Evolutionary conservation across 1,284 basidiomycete species (phyloP).

Genomic region (Ceratobasidium sp.): DNA sequence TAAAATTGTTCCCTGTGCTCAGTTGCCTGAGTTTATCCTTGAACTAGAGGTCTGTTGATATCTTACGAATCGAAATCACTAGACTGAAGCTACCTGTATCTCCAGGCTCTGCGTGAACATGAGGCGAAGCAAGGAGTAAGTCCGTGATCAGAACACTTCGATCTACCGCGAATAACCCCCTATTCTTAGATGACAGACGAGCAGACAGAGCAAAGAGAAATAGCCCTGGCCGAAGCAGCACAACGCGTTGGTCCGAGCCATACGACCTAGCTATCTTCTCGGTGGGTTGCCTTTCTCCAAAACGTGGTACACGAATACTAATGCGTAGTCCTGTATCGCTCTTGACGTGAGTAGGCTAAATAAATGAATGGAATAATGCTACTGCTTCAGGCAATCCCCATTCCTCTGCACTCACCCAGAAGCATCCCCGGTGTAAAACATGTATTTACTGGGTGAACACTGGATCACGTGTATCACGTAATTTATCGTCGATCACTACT

Average conservation of each 20-base stretch:
- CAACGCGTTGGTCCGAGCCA: conserved; percentile 23
- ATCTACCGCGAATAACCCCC: neutral
- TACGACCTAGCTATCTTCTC: neutral
- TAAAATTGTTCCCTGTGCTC: neutral
- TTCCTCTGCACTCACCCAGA: no score
- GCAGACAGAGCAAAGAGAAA: conserved; percentile 21
- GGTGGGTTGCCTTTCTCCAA: neutral
- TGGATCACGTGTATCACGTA: conserved; percentile 9
- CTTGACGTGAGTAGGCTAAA: neutral
- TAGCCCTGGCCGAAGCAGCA: conserved; percentile 33
- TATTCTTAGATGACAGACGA: conserved; percentile 34
- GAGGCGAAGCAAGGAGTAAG: conserved; percentile 35
- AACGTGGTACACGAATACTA: no score
- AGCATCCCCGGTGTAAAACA: no score
- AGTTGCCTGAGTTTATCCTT: neutral
- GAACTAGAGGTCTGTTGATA: conserved; percentile 1
- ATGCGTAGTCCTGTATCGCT: neutral
- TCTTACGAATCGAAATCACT: neutral
- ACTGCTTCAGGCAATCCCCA: no score
- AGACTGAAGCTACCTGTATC: neutral
- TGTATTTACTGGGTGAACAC: neutral
- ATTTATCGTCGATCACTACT: conserved; percentile 24
- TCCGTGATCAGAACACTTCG: neutral
- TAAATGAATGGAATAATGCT: neutral
- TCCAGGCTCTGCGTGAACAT: conserved; percentile 30